phyloP scores from a whole-genome alignment of 352 stramenopile genomes.

The Globisporangium splendens region DNA sequence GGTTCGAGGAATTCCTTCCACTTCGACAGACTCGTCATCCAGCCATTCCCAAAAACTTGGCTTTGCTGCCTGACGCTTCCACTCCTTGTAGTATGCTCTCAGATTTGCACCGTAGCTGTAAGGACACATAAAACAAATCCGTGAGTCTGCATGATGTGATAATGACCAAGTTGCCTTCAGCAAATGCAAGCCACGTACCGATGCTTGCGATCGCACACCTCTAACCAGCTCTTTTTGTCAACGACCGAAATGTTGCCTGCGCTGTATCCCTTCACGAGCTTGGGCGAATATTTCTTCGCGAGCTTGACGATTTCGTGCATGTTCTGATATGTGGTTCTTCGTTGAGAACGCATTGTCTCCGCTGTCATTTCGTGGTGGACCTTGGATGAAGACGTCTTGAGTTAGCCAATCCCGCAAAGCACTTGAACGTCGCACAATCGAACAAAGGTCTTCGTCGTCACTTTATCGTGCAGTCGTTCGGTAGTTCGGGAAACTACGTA shows the following conservation, averaged over 20 bases:
- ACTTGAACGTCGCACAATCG: constrained; percentile 32
- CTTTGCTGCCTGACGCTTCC: constrained; percentile 84
- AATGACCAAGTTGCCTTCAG: neutral
- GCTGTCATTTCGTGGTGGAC: constrained; percentile 42
- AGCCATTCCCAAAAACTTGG: constrained; percentile 89
- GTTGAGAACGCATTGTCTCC: constrained; percentile 70
- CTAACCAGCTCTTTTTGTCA: constrained; percentile 89
- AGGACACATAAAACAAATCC: neutral
- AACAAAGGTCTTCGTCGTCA: constrained; percentile 40
- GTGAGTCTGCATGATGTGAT: neutral
- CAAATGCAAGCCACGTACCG: constrained; percentile 35
- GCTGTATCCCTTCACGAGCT: constrained; percentile 87
- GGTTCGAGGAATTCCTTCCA: constrained; percentile 84
- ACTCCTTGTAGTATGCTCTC: constrained; percentile 96
- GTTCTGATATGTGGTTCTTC: constrained; percentile 78
- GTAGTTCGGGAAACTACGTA: constrained; percentile 36
- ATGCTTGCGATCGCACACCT: constrained; percentile 87
- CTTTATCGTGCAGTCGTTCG: constrained; percentile 28
- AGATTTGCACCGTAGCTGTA: constrained; percentile 96
- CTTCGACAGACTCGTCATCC: constrained; percentile 82
- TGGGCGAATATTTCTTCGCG: constrained; percentile 86
- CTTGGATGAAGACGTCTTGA: neutral
- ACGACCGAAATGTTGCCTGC: constrained; percentile 88
- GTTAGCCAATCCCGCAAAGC: constrained; percentile 45
- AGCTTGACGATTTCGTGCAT: constrained; percentile 89